These are phyloP conservation scores for Neurospora intermedia DNA, from an alignment of 495 filamentous ascomycete species.

Conservation along the genomic window DNA sequence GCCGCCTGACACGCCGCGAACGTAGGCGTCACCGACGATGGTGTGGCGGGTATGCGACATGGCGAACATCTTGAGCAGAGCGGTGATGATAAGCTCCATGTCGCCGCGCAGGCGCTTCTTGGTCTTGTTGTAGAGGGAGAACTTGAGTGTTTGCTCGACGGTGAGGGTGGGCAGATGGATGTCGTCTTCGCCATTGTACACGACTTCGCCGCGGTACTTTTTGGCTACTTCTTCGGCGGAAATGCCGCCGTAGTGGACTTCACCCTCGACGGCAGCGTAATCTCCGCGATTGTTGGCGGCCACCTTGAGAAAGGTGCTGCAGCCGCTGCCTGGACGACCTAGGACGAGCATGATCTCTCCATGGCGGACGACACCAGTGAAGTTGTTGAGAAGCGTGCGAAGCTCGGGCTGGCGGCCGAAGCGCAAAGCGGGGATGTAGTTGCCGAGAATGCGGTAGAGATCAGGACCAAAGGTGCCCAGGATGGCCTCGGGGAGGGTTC, in stretches of 20 bases:
- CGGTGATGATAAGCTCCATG: conserved; percentile 56
- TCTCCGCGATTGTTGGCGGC: conserved; percentile 58
- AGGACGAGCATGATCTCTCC: conserved; percentile 78
- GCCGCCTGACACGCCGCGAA: conserved; percentile 60
- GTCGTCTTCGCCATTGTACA: conserved; percentile 77
- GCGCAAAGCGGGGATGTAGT: conserved; percentile 53
- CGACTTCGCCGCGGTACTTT: conserved; percentile 69
- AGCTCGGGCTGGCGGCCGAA: conserved; percentile 31
- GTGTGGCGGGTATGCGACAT: conserved; percentile 71
- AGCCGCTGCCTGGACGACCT: conserved; percentile 70
- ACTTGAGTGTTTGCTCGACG: conserved; percentile 71
- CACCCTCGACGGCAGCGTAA: conserved; percentile 58
- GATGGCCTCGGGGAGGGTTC: conserved; percentile 66
- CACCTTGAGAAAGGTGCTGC: conserved; percentile 69
- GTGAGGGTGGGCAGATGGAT: conserved; percentile 68
- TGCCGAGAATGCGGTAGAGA: conserved; percentile 56
- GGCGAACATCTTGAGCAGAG: conserved; percentile 69
- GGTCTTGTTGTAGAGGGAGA: conserved; percentile 77
- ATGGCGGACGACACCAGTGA: conserved; percentile 66
- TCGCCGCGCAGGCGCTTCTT: conserved; percentile 57
- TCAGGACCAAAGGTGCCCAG: conserved; percentile 80
- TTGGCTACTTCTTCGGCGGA: conserved; percentile 56
- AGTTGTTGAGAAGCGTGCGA: conserved; percentile 59
- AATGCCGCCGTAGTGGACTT: conserved; percentile 69
- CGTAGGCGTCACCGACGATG: conserved; percentile 72